Evolutionary conservation across 805 yeast species (phyloP), one percentile per base, ranked within the genome.

Genomic region (Lipomyces spencermartinsiae): DNA sequence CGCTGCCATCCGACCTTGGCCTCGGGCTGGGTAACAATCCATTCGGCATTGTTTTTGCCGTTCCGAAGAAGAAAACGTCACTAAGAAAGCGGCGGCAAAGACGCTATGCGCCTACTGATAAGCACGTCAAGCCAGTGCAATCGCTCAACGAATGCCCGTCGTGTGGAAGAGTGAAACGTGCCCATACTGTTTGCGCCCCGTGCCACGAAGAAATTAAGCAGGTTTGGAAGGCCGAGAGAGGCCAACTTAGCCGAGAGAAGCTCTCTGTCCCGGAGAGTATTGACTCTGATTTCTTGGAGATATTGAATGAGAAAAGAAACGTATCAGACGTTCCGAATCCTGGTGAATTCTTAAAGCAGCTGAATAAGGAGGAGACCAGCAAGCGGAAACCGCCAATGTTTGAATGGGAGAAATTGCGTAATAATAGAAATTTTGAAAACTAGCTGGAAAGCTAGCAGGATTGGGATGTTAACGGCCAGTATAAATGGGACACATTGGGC

Each of bases 61-160:
- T 88, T 6, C 98, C 99, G 64, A 95, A 95, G 83, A 93, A 93
- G 86, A 93, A 93, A 79, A 87, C 87, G 1, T 92, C 98, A 7
- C 92, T 92, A 78, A 87, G 87, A 81, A 91, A 92, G 79, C 90
- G 91, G 76, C 88, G 98, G 79, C 89, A 86, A 77, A 87, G 93
- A 80, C 87, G 90, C 73, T 86, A 91, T 72, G 93, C 92, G 7
- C 92, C 94, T 3, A 96, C 91, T 10, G 84, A 87, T 66, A 94
- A 92, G 78, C 95, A 93, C 74, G 82, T 91, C 73, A 87, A 91
- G 77, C 88, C 89, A 61, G 83, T 91, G 71, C 85, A 88, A 65
- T 89, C 91, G 76, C 82, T 95, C 75, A 92, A 90, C 70, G 86
- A 97, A 78, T 94, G 99, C 78, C 98, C 98, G 2, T 89, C 97